Base-by-base conservation (phyloP, 2,329 filamentous ascomycete genomes). In the Aphanoascus verrucosus region DNA sequence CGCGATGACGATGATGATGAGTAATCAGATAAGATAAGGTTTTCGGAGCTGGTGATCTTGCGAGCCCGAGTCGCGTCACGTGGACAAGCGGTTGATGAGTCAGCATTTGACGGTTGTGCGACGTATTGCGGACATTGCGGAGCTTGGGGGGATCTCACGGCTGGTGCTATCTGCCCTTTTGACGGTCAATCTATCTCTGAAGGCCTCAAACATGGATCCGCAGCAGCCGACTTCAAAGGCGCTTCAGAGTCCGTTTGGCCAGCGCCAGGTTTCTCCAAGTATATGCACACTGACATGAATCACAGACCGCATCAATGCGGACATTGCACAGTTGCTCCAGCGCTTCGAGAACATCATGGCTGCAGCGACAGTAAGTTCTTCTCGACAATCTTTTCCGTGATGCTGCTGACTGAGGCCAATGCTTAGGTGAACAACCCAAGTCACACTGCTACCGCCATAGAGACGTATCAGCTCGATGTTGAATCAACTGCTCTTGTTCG, bases 401-500 rank as follows among this genome's bases (percentile, higher is more conserved):
- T 7, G 34, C 41, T 55, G 8, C 11, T 38, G 54, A 54, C 43
- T 35, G 50, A 44, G n/a, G 37, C 15, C 15, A 3, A 15, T 32
- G 19, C 35, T 5, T 17, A 79, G 73, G 70, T 72, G 38, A 70
- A 78, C 52, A 73, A 71, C 40, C 70, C 70, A 35, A 78, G 79
- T 60, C 72, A 79, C 56, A 76, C 75, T 19, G 72, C 74, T 14
- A 78, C 78, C 2, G 79, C 80, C 4, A 73, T 79, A 14, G 76
- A 77, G 57, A 75, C 78, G 15, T 77, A 80, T 55, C 74, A 80
- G 56, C 76, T 83, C 32, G 74, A 78, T 54, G 76, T 80, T 5
- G 78, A 82, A 61, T 79, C 77, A 3, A 74, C 77, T 9, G 77
- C 77, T 12, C 64, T 84, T 64, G 79, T 81, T 64, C 54, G 70